These are phyloP conservation scores for Ascosphaera acerosa DNA, from an alignment of 2,329 filamentous ascomycete species.

Conservation along the genomic window DNA sequence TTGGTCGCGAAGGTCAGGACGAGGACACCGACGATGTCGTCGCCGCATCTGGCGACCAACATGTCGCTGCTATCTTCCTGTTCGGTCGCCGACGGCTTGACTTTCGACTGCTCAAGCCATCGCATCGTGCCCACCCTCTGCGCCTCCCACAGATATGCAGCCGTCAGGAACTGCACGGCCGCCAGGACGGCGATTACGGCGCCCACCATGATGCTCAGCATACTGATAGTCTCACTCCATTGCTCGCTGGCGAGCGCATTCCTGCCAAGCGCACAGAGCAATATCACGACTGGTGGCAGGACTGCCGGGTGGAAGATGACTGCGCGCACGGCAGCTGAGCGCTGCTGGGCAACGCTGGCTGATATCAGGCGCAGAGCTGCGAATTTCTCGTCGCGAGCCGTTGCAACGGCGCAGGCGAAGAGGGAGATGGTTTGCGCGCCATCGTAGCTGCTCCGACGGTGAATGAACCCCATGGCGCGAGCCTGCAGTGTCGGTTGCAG, in stretches of 20 bases:
- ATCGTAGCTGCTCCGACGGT: no score
- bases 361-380: conserved; percentile 48
- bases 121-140: conserved; percentile 31
- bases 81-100: background rate
- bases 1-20: conserved; percentile 24
- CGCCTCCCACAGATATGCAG: conserved; percentile 37
- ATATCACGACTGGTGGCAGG: conserved; percentile 6
- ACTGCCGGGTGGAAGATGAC: conserved; percentile 37
- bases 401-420: conserved; percentile 7
- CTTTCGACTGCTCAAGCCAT: conserved; percentile 26
- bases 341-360: conserved; percentile 62
- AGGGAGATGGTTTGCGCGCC: background rate
- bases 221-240: conserved; percentile 20
- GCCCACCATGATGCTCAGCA: conserved; percentile 33
- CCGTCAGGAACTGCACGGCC: conserved; percentile 32
- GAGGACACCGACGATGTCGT: conserved; percentile 42
- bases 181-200: conserved; percentile 36
- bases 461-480: no score
- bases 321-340: conserved; percentile 36
- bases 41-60: conserved; percentile 34
- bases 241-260: conserved; percentile 18
- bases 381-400: conserved; percentile 32
- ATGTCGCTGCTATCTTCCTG: conserved; percentile 26
- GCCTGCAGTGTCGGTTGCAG: no score
- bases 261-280: background rate